Conservation (phyloP, 176 grass and related monocot genomes). For the Eleusine coracana region DNA sequence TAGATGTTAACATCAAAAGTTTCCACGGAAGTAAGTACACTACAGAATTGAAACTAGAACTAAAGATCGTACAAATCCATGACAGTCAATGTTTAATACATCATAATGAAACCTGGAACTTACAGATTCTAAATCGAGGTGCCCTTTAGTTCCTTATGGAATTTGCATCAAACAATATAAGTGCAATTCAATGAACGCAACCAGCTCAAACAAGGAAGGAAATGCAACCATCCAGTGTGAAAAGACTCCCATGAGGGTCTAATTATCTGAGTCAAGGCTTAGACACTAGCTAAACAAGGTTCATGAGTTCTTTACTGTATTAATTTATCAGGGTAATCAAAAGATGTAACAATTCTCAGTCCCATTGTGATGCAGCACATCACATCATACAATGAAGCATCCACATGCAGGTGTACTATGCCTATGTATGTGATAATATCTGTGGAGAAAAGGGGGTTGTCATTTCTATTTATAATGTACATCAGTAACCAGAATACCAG, state of each 20-base stretch:
- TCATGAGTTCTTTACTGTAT: neutral
- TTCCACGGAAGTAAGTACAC: neutral
- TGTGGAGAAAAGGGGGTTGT: neutral
- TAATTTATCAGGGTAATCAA: neutral
- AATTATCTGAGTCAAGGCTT: neutral
- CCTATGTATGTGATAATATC: neutral
- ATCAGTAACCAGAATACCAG: slow-evolving; percentile 3
- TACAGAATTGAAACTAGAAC: neutral
- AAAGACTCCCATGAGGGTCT: neutral
- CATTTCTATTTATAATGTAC: slow-evolving; percentile 15
- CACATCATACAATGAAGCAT: neutral
- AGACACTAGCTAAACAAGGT: neutral
- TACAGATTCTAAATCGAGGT: neutral
- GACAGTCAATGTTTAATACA: neutral
- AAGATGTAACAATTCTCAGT: neutral
- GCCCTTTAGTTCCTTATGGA: neutral
- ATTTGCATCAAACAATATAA: neutral
- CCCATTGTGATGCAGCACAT: neutral
- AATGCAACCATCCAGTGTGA: neutral
- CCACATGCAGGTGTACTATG: too few species aligned
- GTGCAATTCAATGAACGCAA: neutral
- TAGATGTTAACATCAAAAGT: neutral
- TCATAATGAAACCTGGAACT: neutral
- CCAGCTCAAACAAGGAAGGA: neutral
- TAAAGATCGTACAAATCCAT: neutral